These are phyloP conservation scores for Penicillium expansum DNA, from an alignment of 2,329 filamentous ascomycete genomes.

Conservation along the genomic window DNA sequence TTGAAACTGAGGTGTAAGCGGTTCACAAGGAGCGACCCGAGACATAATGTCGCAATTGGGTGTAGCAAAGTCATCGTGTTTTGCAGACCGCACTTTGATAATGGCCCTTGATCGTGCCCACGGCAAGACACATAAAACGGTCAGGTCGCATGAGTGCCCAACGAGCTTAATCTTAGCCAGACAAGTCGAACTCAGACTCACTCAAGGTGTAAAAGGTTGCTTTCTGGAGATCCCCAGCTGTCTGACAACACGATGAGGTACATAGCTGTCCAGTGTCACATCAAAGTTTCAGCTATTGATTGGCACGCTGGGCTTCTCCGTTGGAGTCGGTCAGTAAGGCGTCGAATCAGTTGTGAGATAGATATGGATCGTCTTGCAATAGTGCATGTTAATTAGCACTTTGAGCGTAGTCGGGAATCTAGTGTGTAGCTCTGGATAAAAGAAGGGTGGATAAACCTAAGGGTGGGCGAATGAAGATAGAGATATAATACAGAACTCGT, in stretches of 20 bases:
- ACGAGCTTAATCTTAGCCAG: neutral
- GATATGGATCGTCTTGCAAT: slow-evolving; percentile 59
- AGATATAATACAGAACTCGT: slow-evolving; percentile 2
- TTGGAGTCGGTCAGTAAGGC: neutral
- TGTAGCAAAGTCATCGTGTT: neutral
- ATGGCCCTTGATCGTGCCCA: neutral
- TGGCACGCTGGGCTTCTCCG: neutral
- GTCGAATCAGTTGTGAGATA: no score
- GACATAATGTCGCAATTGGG: no score
- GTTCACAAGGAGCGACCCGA: neutral
- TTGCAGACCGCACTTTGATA: neutral
- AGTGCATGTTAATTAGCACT: slow-evolving; percentile 32
- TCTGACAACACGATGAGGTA: neutral
- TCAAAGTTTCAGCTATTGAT: neutral
- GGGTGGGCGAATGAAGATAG: slow-evolving; percentile 26
- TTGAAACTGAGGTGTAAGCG: neutral
- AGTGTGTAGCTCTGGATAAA: slow-evolving; percentile 43
- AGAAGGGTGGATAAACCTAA: slow-evolving; percentile 50
- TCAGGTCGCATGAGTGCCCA: neutral
- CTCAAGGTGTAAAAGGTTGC: slow-evolving; percentile 23
- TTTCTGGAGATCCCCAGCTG: neutral
- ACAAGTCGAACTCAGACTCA: slow-evolving; percentile 11
- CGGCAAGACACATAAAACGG: slow-evolving; percentile 31
- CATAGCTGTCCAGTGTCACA: neutral
- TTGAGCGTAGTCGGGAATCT: neutral